Conservation (phyloP, 106 monocot genomes). For the Xerophyta viscosa region DNA sequence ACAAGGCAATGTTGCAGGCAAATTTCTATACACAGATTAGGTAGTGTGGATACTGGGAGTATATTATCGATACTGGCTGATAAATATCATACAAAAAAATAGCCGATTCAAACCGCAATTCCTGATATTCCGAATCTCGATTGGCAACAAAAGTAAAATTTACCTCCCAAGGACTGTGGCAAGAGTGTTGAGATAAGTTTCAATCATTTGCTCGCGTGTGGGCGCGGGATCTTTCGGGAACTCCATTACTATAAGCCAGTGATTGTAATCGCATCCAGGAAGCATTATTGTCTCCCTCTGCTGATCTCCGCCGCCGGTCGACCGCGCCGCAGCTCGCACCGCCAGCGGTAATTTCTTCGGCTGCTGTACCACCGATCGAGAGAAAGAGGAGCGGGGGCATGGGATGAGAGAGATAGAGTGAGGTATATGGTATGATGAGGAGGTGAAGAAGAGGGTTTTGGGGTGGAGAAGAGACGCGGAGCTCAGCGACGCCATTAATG, state of each 20-base stretch:
- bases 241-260: conserved; percentile 97
- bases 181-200: conserved; percentile 82
- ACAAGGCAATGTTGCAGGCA: too few relatives aligned
- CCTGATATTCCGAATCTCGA: too few relatives aligned
- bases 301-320: conserved; percentile 22
- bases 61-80: too few relatives aligned
- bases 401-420: background rate
- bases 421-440: background rate
- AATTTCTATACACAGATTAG: too few relatives aligned
- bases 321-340: conserved; percentile 31
- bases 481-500: too few relatives aligned
- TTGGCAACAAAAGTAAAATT: too few relatives aligned
- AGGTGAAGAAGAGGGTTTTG: conserved; percentile 5
- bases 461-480: conserved; percentile 10
- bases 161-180: conserved; percentile 89
- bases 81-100: too few relatives aligned
- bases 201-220: conserved; percentile 96
- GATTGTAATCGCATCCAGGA: conserved; percentile 96
- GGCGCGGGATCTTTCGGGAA: conserved; percentile 96
- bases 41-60: too few relatives aligned
- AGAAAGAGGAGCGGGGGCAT: background rate
- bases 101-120: too few relatives aligned
- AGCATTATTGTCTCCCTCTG: conserved; percentile 78
- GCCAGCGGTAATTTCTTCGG: background rate
- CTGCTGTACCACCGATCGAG: too few relatives aligned